phyloP scores from a whole-genome alignment of 495 filamentous ascomycete species.

The Tuber umbilicatum region DNA sequence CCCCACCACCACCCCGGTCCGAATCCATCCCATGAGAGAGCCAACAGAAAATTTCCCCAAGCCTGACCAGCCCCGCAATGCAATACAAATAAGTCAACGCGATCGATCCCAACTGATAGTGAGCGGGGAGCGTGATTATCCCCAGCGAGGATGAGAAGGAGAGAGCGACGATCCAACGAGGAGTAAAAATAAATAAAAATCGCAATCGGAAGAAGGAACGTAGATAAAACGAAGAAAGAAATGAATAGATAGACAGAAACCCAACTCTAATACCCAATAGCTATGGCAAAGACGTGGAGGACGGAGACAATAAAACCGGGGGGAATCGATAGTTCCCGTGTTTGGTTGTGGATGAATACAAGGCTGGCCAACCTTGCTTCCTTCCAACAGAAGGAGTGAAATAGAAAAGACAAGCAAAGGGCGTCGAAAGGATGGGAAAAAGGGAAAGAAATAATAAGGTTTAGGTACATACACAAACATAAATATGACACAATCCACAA shows the following conservation, averaged over 20 bases:
- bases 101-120: background rate
- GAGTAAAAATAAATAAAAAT: background rate
- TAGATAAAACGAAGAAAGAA: background rate
- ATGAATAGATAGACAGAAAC: background rate
- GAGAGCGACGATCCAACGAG: background rate
- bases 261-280: slow-evolving; percentile 5
- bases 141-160: background rate
- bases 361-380: background rate
- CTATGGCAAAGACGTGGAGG: background rate
- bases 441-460: slow-evolving; percentile 22
- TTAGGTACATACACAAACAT: slow-evolving; percentile 7
- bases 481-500: slow-evolving; percentile 2
- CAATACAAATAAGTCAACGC: background rate
- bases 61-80: background rate
- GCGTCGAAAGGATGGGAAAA: slow-evolving; percentile 1
- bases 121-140: background rate
- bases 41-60: background rate
- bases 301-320: background rate
- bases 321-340: background rate
- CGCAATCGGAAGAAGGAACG: background rate
- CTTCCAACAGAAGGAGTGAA: slow-evolving; percentile 6
- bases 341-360: background rate
- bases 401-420: background rate
- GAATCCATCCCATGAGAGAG: background rate
- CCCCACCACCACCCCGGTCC: background rate